Conservation (phyloP, 2,329 filamentous ascomycete species). For the Domatiomyces globalis region DNA sequence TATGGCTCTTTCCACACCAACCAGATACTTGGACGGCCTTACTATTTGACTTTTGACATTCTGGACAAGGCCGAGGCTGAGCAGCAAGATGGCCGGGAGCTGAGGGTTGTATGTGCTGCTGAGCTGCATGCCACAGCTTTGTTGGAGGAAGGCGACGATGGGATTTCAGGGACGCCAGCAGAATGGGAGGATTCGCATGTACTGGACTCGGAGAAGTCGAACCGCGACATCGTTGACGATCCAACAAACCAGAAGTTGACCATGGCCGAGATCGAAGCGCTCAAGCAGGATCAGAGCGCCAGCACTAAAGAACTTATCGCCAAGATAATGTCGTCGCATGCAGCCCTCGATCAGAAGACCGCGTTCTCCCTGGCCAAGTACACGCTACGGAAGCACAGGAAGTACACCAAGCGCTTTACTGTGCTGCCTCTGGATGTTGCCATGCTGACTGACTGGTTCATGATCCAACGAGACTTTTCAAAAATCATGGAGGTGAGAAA, state of each 20-base stretch:
- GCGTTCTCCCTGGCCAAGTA: constrained; percentile 90
- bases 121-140: constrained; percentile 72
- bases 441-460: constrained; percentile 58
- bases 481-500: constrained; percentile 78
- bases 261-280: constrained; percentile 54
- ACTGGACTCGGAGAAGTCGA: constrained; percentile 34
- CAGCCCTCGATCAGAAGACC: constrained; percentile 85
- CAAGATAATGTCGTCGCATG: constrained; percentile 82
- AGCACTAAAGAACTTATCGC: constrained; percentile 81
- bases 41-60: constrained; percentile 81
- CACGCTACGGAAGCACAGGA: constrained; percentile 82
- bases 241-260: constrained; percentile 59
- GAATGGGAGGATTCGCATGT: constrained; percentile 20
- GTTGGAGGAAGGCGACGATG: constrained; percentile 34
- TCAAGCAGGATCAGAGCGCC: constrained; percentile 58
- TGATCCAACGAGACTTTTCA: constrained; percentile 63
- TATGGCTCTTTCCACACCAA: constrained; percentile 85
- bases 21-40: constrained; percentile 78
- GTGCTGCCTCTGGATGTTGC: constrained; percentile 70
- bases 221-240: constrained; percentile 50
- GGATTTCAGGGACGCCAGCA: constrained; percentile 19
- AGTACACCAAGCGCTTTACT: constrained; percentile 80
- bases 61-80: constrained; percentile 55
- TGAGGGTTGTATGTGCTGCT: constrained; percentile 64
- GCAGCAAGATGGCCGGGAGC: constrained; percentile 37